Conservation (phyloP, 2,329 filamentous ascomycete genomes). For the Rhynchosporium secalis region DNA sequence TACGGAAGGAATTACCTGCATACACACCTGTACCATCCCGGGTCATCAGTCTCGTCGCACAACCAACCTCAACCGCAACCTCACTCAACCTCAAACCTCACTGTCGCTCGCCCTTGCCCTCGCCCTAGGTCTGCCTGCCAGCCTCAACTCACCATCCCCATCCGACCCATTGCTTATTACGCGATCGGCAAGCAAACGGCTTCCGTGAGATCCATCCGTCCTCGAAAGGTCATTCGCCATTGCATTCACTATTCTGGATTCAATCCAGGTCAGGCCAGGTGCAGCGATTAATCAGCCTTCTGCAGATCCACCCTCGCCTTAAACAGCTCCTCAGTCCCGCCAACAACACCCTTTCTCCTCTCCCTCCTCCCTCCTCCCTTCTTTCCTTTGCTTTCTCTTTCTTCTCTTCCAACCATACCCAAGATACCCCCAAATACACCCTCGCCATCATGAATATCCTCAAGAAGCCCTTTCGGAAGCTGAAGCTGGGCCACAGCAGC, state of each 20-base stretch:
- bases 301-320: not conserved
- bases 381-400: not conserved
- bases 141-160: not conserved
- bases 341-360: not conserved
- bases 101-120: not conserved
- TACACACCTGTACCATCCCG: too few relatives aligned
- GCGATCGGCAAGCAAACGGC: constrained; percentile 5
- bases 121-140: not conserved
- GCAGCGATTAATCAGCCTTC: constrained; percentile 6
- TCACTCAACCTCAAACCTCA: not conserved
- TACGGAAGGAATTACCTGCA: too few relatives aligned
- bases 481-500: constrained; percentile 27
- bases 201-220: constrained; percentile 2
- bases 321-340: not conserved
- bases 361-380: not conserved
- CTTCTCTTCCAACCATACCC: not conserved
- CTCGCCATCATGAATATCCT: constrained; percentile 35
- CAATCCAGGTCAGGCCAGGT: not conserved
- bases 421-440: not conserved
- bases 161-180: not conserved
- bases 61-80: too few relatives aligned
- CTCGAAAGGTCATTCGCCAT: constrained; percentile 3
- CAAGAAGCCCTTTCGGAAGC: constrained; percentile 35
- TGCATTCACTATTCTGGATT: not conserved
- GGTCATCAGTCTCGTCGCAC: too few relatives aligned